These are phyloP conservation scores for Arctium lappa DNA, from an alignment of 129 eudicot species.

Conservation along the genomic window DNA sequence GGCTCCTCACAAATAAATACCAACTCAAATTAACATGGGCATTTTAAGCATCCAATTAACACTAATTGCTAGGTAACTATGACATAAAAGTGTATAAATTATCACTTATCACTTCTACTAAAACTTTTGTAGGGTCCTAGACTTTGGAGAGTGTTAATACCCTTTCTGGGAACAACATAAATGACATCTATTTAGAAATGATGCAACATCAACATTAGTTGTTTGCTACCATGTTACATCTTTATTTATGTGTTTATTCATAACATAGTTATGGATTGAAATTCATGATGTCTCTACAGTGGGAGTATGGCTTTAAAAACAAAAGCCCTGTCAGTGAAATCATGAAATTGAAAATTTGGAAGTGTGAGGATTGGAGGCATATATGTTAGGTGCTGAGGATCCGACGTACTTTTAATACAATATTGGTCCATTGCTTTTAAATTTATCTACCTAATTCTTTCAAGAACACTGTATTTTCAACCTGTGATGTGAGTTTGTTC, in stretches of 20 bases:
- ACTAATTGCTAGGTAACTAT: too few species aligned
- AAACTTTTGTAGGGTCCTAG: not conserved
- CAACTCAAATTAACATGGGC: too few species aligned
- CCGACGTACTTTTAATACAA: not conserved
- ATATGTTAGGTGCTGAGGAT: not conserved
- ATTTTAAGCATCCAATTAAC: too few species aligned
- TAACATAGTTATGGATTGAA: not conserved
- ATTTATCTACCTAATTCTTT: too few species aligned
- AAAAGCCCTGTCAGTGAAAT: not conserved
- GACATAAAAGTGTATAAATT: too few species aligned
- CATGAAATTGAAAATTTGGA: not conserved
- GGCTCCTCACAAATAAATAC: too few species aligned
- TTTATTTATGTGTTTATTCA: not conserved
- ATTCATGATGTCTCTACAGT: not conserved
- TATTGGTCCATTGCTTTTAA: too few species aligned
- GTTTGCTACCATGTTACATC: not conserved
- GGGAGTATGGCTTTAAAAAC: not conserved
- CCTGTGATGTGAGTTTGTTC: too few species aligned
- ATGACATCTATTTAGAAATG: not conserved
- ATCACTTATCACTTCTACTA: not conserved
- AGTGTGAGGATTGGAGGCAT: not conserved
- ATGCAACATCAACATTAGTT: not conserved
- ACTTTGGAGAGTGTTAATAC: not conserved
- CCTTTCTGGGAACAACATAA: not conserved
- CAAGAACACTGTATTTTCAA: too few species aligned